Evolutionary conservation across 2,329 filamentous ascomycete genomes (phyloP), one percentile per base, ranked within the genome.

Genomic region (Phyllosticta citrichinensis): DNA sequence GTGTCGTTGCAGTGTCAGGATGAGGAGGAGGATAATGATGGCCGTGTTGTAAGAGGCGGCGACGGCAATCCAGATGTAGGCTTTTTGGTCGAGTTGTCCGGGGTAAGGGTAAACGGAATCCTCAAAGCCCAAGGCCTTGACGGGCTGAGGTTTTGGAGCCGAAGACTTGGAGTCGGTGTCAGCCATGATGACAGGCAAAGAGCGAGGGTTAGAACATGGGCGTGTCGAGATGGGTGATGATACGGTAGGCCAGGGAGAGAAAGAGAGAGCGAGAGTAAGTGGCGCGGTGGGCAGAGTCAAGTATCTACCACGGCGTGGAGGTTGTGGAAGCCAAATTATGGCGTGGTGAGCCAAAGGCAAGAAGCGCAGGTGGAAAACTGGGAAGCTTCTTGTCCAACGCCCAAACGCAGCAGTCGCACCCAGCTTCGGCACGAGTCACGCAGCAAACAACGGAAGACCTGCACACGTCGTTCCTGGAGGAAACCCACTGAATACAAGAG

Each of bases 41-140:
- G 33, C 14, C 33, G 57, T 30, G n/a, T 55, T 58, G 60, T 62
- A 57, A 33, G 30, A 14, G n/a, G 50, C 55, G 22, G 60, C 60
- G 35, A 62, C 19, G 2, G 51, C 11, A n/a, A 62, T 57, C 50
- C 53, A 62, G 51, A 58, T 30, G 33, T 62, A 57, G 5, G 60
- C 27, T 2, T 17, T 30, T 6, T 17, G 17, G 22, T 62, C 55
- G 5, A 62, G 17, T 5, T n/a, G 19, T 24, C 22, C 22, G 20
- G 27, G 19, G 17, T 40, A 40, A 19, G 27, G 25, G 11, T 19
- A 35, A 12, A 47, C 19, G 9, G 59, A 52, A n/a, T 61, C 35
- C 35, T 61, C 59, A 12, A 61, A 61, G 30, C 59, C 59, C 5
- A 14, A 9, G 3, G 59, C 40, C 19, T 19, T 19, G 2, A 25